Percentiles rank a stretch among this genome's conserved stretches.
phyloP scores from a whole-genome alignment of 345 rosid genomes.

The Camelina laxa region DNA sequence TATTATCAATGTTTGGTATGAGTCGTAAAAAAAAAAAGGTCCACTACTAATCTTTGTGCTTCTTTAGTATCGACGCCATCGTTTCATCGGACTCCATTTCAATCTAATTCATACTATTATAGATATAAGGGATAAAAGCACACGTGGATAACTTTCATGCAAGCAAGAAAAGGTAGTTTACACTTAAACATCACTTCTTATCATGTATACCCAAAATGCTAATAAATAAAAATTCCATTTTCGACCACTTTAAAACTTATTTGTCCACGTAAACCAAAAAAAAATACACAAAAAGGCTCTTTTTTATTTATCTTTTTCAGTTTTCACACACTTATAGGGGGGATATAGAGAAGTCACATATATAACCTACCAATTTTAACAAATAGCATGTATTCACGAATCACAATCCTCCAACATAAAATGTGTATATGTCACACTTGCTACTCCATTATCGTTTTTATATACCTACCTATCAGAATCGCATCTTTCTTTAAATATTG shows the following conservation, averaged over 20 bases:
- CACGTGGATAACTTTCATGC: conserved; percentile 35
- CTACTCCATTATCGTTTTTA: not conserved
- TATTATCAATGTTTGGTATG: conserved; percentile 22
- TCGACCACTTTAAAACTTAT: not conserved
- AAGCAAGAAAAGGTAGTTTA: not conserved
- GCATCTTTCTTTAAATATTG: conserved; percentile 10
- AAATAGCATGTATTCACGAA: conserved; percentile 17
- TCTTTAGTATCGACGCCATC: conserved; percentile 34
- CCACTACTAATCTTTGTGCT: conserved; percentile 16
- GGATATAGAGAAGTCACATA: too few relatives aligned
- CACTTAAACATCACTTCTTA: conserved; percentile 29
- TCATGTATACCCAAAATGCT: conserved; percentile 37
- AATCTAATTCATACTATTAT: not conserved
- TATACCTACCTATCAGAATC: conserved; percentile 8
- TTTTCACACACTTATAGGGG: too few relatives aligned
- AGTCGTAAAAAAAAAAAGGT: conserved; percentile 5
- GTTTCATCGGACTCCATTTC: conserved; percentile 26
- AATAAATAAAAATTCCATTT: conserved; percentile 15
- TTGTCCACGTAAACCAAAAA: conserved; percentile 22
- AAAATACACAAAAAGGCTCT: not conserved
- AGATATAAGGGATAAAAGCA: not conserved
- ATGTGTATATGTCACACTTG: conserved; percentile 5
- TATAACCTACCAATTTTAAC: conserved; percentile 20
- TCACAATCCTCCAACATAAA: conserved; percentile 19
- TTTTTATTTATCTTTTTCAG: not conserved